Conservation (phyloP, 768 basidiomycete species). For the Tylopilus plumbeoviolaceoides region DNA sequence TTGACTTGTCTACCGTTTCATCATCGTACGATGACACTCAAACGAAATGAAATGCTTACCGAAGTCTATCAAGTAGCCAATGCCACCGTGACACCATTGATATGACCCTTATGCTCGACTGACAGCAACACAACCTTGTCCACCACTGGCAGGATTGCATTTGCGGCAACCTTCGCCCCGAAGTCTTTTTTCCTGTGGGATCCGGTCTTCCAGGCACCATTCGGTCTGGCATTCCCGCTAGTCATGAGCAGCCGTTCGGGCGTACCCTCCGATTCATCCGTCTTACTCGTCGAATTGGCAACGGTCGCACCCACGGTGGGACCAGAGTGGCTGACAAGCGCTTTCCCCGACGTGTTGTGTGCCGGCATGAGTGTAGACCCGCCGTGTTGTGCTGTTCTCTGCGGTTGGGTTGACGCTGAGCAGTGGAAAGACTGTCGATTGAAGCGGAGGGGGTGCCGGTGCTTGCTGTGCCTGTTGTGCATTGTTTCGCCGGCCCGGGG, state of each 20-base stretch:
- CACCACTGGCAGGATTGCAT: constrained; percentile 29
- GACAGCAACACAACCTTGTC: constrained; percentile 36
- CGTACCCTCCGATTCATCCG: too few relatives aligned
- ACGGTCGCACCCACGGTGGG: constrained; percentile 6
- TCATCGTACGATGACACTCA: neutral
- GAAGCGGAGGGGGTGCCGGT: constrained; percentile 42
- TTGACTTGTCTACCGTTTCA: constrained; percentile 19
- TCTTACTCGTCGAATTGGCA: too few relatives aligned
- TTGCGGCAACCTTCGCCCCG: constrained; percentile 34
- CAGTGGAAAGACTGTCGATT: constrained; percentile 70
- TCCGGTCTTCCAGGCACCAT: constrained; percentile 25
- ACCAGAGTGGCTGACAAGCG: constrained; percentile 37
- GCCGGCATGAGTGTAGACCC: constrained; percentile 49
- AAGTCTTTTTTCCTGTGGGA: constrained; percentile 26
- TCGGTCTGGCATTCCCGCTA: constrained; percentile 36
- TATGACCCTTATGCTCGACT: constrained; percentile 27
- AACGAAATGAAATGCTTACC: constrained; percentile 10
- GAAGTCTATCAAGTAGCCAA: constrained; percentile 26
- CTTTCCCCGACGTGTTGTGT: constrained; percentile 32
- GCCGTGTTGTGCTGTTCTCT: constrained; percentile 68
- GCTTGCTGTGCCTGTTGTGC: constrained; percentile 35
- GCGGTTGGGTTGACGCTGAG: constrained; percentile 41
- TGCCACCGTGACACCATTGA: constrained; percentile 15
- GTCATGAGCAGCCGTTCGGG: constrained; percentile 45
- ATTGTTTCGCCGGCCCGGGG: constrained; percentile 29